Evolutionary conservation across 2,329 filamentous ascomycete species (phyloP).

Genomic region (Cytospora leucostoma): DNA sequence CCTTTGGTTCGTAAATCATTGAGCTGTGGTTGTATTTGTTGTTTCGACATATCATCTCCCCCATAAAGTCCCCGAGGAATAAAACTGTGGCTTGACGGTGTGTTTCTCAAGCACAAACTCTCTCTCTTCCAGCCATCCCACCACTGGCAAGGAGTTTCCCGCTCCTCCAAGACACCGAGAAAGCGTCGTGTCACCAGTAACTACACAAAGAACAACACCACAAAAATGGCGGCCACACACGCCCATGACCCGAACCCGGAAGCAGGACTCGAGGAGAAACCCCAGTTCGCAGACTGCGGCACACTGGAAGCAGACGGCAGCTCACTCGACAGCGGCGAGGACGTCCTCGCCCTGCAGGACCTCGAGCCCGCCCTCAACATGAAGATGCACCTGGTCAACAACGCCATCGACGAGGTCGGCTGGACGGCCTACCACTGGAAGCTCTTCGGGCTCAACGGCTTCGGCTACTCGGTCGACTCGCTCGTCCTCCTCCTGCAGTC

Average conservation of each 20-base stretch:
- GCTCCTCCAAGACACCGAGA: constrained; percentile 16
- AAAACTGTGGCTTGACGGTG: not conserved
- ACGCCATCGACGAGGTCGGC: constrained; percentile 60
- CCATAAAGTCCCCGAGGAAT: no score
- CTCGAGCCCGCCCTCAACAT: constrained; percentile 55
- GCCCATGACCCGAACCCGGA: not conserved
- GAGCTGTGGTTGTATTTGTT: not conserved
- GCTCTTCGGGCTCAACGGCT: constrained; percentile 63
- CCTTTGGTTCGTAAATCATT: not conserved
- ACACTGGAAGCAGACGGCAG: constrained; percentile 2
- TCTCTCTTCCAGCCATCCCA: not conserved
- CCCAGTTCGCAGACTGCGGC: not conserved
- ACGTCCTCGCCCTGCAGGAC: constrained; percentile 50
- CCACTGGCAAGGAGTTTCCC: constrained; percentile 10
- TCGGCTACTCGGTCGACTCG: constrained; percentile 54
- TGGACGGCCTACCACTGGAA: constrained; percentile 62
- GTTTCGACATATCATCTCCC: no score
- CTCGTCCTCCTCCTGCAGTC: constrained; percentile 58
- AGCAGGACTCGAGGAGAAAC: not conserved
- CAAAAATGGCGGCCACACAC: not conserved
- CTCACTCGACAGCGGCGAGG: constrained; percentile 32
- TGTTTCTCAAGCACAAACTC: not conserved
- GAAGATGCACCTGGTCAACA: constrained; percentile 60
- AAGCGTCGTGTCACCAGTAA: constrained; percentile 13
- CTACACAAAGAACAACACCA: not conserved